phyloP scores from a whole-genome alignment of 371 early-diverging fungal species.

The Rhizopus stolonifer region DNA sequence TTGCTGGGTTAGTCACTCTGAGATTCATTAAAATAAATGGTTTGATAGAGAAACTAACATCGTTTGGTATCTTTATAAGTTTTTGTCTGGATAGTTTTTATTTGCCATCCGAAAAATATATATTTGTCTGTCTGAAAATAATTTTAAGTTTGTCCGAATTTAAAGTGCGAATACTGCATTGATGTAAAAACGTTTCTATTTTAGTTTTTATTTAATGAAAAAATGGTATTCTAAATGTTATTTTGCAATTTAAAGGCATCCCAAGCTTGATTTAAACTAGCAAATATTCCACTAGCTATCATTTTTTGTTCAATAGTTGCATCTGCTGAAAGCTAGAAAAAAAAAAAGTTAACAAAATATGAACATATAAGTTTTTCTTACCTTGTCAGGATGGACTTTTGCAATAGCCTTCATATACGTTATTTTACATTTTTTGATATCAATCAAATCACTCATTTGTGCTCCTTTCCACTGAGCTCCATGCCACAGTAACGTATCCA shows the following conservation, averaged over 20 bases:
- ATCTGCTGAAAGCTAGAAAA: slow-evolving; percentile 33
- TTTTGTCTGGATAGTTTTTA: no score
- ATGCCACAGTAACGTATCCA: slow-evolving; percentile 83
- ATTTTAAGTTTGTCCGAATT: no score
- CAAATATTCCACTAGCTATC: slow-evolving; percentile 81
- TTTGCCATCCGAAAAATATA: no score
- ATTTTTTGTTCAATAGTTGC: slow-evolving; percentile 73
- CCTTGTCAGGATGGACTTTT: slow-evolving; percentile 96
- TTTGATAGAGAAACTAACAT: no score
- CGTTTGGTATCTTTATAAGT: no score
- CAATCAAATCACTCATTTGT: slow-evolving; percentile 82
- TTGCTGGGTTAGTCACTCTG: no score
- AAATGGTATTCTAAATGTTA: slow-evolving; percentile 1
- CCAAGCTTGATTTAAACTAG: slow-evolving; percentile 86
- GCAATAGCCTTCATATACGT: slow-evolving; percentile 90
- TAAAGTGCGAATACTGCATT: no score
- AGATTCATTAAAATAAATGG: no score
- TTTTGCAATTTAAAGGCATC: slow-evolving; percentile 67
- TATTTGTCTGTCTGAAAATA: no score
- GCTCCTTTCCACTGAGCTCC: slow-evolving; percentile 74
- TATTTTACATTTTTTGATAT: slow-evolving; percentile 84
- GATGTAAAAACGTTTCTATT: no score
- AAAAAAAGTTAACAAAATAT: background rate
- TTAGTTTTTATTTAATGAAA: background rate
- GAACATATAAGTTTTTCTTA: slow-evolving; percentile 24